These are phyloP conservation scores for Vigna mungo DNA, from an alignment of 306 rosid species.

Conservation along the genomic window DNA sequence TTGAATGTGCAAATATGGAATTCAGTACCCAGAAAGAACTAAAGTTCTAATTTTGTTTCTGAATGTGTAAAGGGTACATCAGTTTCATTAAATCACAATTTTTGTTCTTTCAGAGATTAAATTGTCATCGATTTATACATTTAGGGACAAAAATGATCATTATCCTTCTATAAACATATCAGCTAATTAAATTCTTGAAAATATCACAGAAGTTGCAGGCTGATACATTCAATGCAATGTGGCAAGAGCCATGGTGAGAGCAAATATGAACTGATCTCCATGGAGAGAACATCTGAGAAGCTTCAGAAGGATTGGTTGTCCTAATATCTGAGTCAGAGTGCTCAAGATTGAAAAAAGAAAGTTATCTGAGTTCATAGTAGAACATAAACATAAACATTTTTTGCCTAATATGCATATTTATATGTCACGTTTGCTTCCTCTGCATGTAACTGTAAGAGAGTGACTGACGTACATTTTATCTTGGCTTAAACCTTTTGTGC, in stretches of 20 bases:
- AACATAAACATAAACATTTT: neutral
- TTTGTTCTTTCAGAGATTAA: too few relatives aligned
- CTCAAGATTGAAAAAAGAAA: conserved; percentile 11
- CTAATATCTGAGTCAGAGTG: conserved; percentile 13
- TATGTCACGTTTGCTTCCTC: conserved; percentile 9
- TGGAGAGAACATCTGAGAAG: conserved; percentile 1
- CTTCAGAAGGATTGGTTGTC: conserved; percentile 20
- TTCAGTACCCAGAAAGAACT: too few relatives aligned
- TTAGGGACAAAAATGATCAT: too few relatives aligned
- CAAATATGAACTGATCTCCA: too few relatives aligned
- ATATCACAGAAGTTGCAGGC: conserved; percentile 19
- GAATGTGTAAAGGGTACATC: too few relatives aligned
- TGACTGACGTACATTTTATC: neutral
- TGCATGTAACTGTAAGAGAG: neutral
- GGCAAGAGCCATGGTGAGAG: conserved; percentile 31
- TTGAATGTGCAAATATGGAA: too few relatives aligned
- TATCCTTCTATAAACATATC: neutral
- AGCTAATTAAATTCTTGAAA: conserved; percentile 25
- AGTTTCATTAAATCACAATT: too few relatives aligned
- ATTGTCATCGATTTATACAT: too few relatives aligned
- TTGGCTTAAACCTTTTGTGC: neutral
- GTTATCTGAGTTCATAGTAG: conserved; percentile 1
- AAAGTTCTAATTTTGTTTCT: too few relatives aligned
- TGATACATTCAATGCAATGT: conserved; percentile 7
- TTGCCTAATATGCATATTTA: conserved; percentile 25